A percentile compares a stretch with the other conserved stretches of the same genome.
Conservation (phyloP, 1,139 yeast genomes). For the Pichia sp. region DNA sequence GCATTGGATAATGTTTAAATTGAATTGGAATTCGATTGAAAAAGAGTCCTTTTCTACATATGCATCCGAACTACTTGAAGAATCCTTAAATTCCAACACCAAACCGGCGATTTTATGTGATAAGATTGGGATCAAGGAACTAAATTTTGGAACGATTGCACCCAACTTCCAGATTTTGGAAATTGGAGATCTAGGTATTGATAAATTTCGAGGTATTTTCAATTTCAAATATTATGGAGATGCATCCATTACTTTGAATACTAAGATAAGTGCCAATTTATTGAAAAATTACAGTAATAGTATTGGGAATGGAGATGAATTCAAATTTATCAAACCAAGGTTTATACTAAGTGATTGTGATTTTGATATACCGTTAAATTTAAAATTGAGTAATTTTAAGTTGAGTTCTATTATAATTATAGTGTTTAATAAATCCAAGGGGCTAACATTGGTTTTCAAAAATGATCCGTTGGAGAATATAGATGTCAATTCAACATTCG, state of each 20-base stretch:
- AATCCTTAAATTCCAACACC: constrained; percentile 67
- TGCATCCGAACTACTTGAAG: constrained; percentile 65
- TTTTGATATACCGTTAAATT: constrained; percentile 71
- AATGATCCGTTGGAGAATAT: constrained; percentile 84
- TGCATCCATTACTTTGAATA: constrained; percentile 70
- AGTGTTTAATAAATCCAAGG: constrained; percentile 76
- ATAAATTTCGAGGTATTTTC: constrained; percentile 79
- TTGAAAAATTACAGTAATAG: constrained; percentile 59
- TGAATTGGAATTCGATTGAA: constrained; percentile 75
- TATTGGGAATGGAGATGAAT: constrained; percentile 38
- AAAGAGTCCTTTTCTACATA: constrained; percentile 59
- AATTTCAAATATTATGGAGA: constrained; percentile 77
- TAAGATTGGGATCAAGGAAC: constrained; percentile 62
- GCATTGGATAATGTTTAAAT: constrained; percentile 43
- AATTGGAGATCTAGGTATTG: constrained; percentile 77
- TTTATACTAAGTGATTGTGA: constrained; percentile 63
- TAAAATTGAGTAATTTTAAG: constrained; percentile 65
- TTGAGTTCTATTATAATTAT: constrained; percentile 78
- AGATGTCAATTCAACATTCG: constrained; percentile 78
- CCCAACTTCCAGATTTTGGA: constrained; percentile 79
- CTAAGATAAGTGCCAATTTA: constrained; percentile 82
- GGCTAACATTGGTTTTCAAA: constrained; percentile 77
- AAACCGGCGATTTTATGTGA: constrained; percentile 74
- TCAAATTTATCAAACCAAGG: constrained; percentile 53
- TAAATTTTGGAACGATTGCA: constrained; percentile 70